Percentiles rank a stretch among this genome's conserved stretches.
Evolutionary conservation across 495 filamentous ascomycete species (phyloP).

Genomic region (Penicillium riverlandense): DNA sequence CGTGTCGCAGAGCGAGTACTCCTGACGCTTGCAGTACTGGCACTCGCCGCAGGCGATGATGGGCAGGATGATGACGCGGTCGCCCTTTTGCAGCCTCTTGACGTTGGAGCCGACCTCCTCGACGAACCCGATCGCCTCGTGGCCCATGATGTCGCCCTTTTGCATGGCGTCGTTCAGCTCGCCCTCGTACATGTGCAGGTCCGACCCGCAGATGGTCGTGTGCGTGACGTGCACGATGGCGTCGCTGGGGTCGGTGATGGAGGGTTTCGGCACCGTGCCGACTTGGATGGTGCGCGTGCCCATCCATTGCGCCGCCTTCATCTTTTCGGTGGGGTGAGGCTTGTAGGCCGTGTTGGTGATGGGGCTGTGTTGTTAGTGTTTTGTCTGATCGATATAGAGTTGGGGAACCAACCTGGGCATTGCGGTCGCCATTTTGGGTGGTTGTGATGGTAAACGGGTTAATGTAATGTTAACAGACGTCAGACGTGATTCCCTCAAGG

Average conservation of each 20-base stretch:
- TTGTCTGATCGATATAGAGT: too few species aligned
- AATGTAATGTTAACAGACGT: too few species aligned
- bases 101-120: conserved; percentile 24
- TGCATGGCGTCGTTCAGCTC: conserved; percentile 21
- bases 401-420: too few species aligned
- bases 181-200: conserved; percentile 23
- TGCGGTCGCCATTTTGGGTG: too few species aligned
- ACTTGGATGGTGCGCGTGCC: conserved; percentile 16
- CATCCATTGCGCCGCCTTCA: conserved; percentile 23
- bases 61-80: conserved; percentile 30
- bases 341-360: conserved; percentile 10
- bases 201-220: conserved; percentile 26
- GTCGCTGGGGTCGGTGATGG: conserved; percentile 22
- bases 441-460: too few species aligned
- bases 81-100: conserved; percentile 18
- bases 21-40: conserved; percentile 17
- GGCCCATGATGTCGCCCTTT: conserved; percentile 60
- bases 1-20: conserved; percentile 61
- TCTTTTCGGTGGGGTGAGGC: conserved; percentile 18
- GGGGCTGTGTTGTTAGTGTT: background rate
- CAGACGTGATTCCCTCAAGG: too few species aligned
- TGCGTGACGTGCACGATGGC: conserved; percentile 30
- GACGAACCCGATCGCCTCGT: conserved; percentile 34
- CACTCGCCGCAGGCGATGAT: conserved; percentile 61
- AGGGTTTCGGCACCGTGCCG: conserved; percentile 18